A percentile compares a stretch with the other conserved stretches of the same genome.
Evolutionary conservation across 352 stramenopile genomes (phyloP).

Genomic region (Heterotrichella gracilis): DNA sequence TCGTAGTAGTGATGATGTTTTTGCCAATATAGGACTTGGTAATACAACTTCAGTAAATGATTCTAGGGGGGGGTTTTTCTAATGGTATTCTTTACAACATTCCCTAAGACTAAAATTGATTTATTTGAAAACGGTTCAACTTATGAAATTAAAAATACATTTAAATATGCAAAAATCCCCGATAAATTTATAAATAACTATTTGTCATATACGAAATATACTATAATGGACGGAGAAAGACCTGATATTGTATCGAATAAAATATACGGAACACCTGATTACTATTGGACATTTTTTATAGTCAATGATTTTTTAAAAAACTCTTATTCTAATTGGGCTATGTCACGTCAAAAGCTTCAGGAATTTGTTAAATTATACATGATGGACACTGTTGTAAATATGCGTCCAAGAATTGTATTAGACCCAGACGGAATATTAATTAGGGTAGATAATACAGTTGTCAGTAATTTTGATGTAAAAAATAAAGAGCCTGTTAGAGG

Average conservation of each 20-base stretch:
- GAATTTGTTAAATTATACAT: too few relatives aligned
- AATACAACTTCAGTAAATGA: too few relatives aligned
- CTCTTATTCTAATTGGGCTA: not conserved
- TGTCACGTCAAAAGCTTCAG: too few relatives aligned
- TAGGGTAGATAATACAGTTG: too few relatives aligned
- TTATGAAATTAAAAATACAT: not conserved
- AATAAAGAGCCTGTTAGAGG: too few relatives aligned
- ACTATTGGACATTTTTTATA: conserved; percentile 11
- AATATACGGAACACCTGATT: conserved; percentile 11
- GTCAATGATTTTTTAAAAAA: conserved; percentile 10
- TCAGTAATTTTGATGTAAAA: too few relatives aligned
- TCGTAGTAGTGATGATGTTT: too few relatives aligned
- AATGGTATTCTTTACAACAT: conserved; percentile 10
- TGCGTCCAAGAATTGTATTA: too few relatives aligned
- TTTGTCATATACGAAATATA: conserved; percentile 1
- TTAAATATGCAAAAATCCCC: not conserved
- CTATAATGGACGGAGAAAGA: conserved; percentile 7
- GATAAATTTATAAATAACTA: not conserved
- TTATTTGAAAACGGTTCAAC: conserved; percentile 1
- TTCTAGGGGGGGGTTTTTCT: too few relatives aligned
- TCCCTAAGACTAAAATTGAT: not conserved
- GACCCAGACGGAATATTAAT: too few relatives aligned
- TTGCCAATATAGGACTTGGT: too few relatives aligned
- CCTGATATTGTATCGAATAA: conserved; percentile 11
- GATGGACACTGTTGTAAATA: too few relatives aligned